Percentiles rank a stretch among this genome's conserved stretches.
phyloP scores from a whole-genome alignment of 805 yeast species.

The Candida sakaeoensis region DNA sequence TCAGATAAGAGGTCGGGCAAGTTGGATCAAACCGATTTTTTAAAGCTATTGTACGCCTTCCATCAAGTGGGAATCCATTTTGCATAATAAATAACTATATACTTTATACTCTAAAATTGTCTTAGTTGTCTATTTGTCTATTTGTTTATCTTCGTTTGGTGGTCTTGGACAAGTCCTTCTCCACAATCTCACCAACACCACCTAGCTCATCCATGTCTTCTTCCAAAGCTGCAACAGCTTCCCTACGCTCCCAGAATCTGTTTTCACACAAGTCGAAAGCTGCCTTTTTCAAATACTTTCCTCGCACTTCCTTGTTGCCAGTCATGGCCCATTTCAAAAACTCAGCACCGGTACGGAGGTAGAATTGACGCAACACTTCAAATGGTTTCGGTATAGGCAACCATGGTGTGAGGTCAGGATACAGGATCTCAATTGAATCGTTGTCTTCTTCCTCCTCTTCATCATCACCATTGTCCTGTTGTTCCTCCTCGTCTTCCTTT shows the following conservation, averaged over 20 bases:
- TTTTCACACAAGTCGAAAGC: conserved; percentile 90
- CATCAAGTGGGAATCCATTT: conserved; percentile 97
- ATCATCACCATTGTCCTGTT: conserved; percentile 50
- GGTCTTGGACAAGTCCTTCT: conserved; percentile 54
- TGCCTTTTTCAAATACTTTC: conserved; percentile 82
- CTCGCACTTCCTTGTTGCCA: conserved; percentile 78
- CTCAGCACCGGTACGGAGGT: conserved; percentile 78
- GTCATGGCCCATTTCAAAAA: conserved; percentile 93
- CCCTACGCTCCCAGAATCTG: conserved; percentile 99
- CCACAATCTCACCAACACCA: conserved; percentile 85
- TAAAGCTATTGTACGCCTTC: conserved; percentile 82
- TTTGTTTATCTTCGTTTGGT: conserved; percentile 53
- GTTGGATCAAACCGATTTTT: conserved; percentile 91
- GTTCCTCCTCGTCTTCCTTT: conserved; percentile 38
- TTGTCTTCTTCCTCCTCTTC: conserved; percentile 70
- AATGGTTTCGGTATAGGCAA: conserved; percentile 95
- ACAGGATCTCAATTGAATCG: conserved; percentile 59
- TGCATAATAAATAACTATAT: conserved; percentile 65
- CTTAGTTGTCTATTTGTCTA: no score
- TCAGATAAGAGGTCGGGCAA: conserved; percentile 88
- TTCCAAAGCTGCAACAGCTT: conserved; percentile 81
- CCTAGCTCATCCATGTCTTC: conserved; percentile 87
- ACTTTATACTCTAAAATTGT: no score
- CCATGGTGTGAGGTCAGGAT: conserved; percentile 94
- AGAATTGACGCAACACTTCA: conserved; percentile 79